Base-by-base conservation (phyloP, 129 eudicot genomes). In the Artemisia tridentata region DNA sequence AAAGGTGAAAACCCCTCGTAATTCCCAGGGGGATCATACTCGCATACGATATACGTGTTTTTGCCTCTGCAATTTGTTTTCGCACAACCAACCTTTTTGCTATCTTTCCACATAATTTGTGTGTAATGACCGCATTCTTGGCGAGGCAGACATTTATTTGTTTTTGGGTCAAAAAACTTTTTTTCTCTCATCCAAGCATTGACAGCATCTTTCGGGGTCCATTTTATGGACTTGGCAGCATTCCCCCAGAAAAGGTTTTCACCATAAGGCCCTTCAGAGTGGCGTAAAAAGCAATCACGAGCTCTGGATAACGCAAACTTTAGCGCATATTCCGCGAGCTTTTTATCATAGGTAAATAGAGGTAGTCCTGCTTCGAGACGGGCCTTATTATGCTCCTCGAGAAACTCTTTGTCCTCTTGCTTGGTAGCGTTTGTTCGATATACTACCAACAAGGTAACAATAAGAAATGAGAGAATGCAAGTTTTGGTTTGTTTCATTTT, bases 171-270 rank as follows among this genome's bases (percentile, higher is more conserved):
- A 45, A 81, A 86, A 65, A 12, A 72, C 56, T 53, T 79, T 0
- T 79, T 54, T 65, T 87, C 92, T 29, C 60, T 65, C 9, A 79
- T 48, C 92, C 92, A 86, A 17, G 50, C 67, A 2, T 31, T 10
- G 7, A 87, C 88, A 0, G 89, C 92, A 8, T 79, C 76, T 27
- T 16, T 31, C 0, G 89, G 79, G 7, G 55, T 71, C 92, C 89
- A 87, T 63, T 63, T 77, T n/a, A 56, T 31, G 0, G 55, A 0
- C 46, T 38, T 50, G 7, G 73, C 67, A 2, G 69, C 70, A 41
- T n/a, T 46, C 10, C 88, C 92, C 92, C 92, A 86, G 65, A 86
- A 86, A 15, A 86, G 49, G 66, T 86, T 86, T 78, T 86, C 92
- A 0, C 92, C 92, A 8, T 83, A 84, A 0, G 86, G 81, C 13